These are phyloP conservation scores for Leishmania arabica DNA, from an alignment of 208 protist genomes.

Conservation along the genomic window DNA sequence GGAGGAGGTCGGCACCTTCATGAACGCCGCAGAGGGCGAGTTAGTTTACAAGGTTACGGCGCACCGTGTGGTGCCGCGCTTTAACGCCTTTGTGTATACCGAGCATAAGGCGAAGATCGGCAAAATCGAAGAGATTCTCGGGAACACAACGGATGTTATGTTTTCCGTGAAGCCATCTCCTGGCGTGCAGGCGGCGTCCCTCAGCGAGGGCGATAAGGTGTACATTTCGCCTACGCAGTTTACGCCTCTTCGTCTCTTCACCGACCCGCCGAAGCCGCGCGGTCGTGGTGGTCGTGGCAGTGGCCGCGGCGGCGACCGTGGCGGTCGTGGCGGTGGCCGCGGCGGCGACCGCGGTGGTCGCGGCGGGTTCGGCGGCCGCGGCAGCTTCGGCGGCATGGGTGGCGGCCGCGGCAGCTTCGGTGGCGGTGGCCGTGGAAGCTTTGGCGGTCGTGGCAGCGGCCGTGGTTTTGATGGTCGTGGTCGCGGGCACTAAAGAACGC, in stretches of 20 bases:
- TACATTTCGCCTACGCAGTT: constrained; percentile 91
- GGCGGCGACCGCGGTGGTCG: constrained; percentile 38
- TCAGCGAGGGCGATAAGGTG: constrained; percentile 84
- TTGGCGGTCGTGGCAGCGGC: constrained; percentile 32
- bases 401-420: constrained; percentile 29
- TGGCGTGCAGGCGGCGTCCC: constrained; percentile 81
- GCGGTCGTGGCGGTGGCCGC: constrained; percentile 39
- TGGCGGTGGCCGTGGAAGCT: constrained; percentile 31
- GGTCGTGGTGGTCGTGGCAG: constrained; percentile 82
- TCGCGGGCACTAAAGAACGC: constrained; percentile 28
- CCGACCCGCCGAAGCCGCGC: constrained; percentile 85
- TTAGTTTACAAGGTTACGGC: constrained; percentile 84
- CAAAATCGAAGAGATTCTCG: constrained; percentile 93
- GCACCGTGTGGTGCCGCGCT: constrained; percentile 72
- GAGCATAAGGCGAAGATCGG: constrained; percentile 92
- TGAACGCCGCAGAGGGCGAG: constrained; percentile 90
- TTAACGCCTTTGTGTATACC: constrained; percentile 94
- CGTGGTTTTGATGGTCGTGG: constrained; percentile 39
- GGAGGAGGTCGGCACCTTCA: constrained; percentile 77
- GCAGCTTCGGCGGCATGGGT: constrained; percentile 12
- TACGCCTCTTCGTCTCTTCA: constrained; percentile 82
- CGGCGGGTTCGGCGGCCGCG: constrained; percentile 37
- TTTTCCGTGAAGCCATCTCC: constrained; percentile 91
- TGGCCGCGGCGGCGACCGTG: constrained; percentile 41
- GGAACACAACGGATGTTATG: constrained; percentile 86